A percentile compares a stretch with the other conserved stretches of the same genome.
Evolutionary conservation across 768 basidiomycete genomes (phyloP).

Genomic region (Mycena kentingensis): DNA sequence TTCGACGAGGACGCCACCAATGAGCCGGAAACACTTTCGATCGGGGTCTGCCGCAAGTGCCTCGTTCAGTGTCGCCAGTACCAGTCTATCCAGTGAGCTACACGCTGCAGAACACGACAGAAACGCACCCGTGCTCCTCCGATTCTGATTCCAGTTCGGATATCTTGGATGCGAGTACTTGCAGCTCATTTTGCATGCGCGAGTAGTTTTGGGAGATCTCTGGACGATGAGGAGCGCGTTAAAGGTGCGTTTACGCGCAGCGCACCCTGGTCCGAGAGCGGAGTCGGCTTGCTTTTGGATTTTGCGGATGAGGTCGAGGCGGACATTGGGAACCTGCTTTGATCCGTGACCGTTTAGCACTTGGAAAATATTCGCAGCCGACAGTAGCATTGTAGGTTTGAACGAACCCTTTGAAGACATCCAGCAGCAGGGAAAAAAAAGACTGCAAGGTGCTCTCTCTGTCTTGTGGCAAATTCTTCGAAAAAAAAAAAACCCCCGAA

Average conservation of each 20-base stretch:
- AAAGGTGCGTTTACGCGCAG: slow-evolving; percentile 10
- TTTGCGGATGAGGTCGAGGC: too few species aligned
- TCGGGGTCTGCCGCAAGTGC: slow-evolving; percentile 79
- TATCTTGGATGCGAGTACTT: slow-evolving; percentile 91
- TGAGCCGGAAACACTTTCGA: slow-evolving; percentile 94
- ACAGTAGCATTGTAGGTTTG: too few species aligned
- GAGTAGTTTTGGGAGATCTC: slow-evolving; percentile 84
- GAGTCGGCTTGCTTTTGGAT: slow-evolving; percentile 57
- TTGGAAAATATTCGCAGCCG: too few species aligned
- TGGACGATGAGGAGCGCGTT: slow-evolving; percentile 52
- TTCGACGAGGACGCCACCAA: slow-evolving; percentile 95
- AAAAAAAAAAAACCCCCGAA: too few species aligned
- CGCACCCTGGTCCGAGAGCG: slow-evolving; percentile 75
- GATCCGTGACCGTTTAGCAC: too few species aligned
- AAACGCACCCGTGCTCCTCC: slow-evolving; percentile 82
- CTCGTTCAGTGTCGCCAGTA: slow-evolving; percentile 85
- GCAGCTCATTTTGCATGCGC: slow-evolving; percentile 84
- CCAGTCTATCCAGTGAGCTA: slow-evolving; percentile 58
- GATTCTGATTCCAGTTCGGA: slow-evolving; percentile 95
- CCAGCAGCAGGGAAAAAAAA: too few species aligned
- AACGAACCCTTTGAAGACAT: too few species aligned
- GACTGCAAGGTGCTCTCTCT: too few species aligned
- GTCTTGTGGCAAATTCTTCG: too few species aligned
- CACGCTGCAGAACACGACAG: background rate
- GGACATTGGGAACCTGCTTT: too few species aligned